Conservation (phyloP, 2,329 filamentous ascomycete species). For the Colletotrichum sp. region DNA sequence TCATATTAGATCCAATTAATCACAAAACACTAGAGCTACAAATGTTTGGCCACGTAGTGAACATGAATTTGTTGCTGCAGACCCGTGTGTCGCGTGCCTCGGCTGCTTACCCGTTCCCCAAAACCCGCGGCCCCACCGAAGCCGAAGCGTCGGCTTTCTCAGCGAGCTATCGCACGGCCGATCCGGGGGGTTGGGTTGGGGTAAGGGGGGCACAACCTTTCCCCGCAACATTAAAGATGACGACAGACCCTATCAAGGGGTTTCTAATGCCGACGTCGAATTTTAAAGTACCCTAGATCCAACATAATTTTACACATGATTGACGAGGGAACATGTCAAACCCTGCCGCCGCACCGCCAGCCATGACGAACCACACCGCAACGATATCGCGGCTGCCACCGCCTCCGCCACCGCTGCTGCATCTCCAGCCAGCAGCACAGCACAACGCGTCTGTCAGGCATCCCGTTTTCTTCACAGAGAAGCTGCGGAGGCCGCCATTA, state of each 20-base stretch:
- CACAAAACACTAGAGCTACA: background rate
- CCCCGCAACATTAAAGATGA: constrained; percentile 18
- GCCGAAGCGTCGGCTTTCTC: background rate
- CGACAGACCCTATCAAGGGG: background rate
- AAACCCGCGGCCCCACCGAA: background rate
- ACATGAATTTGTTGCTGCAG: background rate
- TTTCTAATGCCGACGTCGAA: background rate
- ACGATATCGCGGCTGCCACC: background rate
- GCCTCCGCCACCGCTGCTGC: background rate
- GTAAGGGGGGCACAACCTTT: background rate
- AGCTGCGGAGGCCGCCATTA: constrained; percentile 61
- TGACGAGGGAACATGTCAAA: background rate
- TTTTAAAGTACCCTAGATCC: background rate
- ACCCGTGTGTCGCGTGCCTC: background rate
- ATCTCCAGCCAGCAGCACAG: constrained; percentile 25
- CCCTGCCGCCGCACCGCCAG: background rate
- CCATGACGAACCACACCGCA: constrained; percentile 5
- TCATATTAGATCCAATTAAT: background rate
- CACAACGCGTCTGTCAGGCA: constrained; percentile 68
- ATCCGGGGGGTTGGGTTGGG: background rate
- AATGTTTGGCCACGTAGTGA: background rate
- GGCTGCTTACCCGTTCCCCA: background rate
- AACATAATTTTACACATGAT: background rate
- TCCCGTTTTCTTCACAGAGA: constrained; percentile 78
- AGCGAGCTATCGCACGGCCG: background rate